Conservation (phyloP, 2,329 filamentous ascomycete species). For the Aspergillus pseudoglaucus region DNA sequence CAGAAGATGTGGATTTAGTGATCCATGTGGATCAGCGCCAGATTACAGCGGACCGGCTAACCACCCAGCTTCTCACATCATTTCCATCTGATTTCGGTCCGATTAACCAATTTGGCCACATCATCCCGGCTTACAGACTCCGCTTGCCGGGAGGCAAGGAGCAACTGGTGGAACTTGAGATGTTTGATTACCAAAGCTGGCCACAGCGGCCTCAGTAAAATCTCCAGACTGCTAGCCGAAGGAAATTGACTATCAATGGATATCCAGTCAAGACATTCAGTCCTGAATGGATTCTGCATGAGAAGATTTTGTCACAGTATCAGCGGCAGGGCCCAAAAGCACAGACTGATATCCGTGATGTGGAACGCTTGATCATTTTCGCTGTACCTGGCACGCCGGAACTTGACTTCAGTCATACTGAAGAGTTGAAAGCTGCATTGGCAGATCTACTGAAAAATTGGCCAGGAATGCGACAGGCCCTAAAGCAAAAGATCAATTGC, state of each 20-base stretch:
- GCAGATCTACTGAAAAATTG: slow-evolving; percentile 9
- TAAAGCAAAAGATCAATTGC: slow-evolving; percentile 15
- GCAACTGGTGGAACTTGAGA: background rate
- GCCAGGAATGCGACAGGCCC: slow-evolving; percentile 6
- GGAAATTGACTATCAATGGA: slow-evolving; percentile 7
- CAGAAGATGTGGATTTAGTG: background rate
- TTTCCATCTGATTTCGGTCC: background rate
- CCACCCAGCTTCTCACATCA: background rate
- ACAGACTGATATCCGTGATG: slow-evolving; percentile 9
- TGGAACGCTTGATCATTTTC: slow-evolving; percentile 1
- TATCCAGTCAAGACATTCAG: slow-evolving; percentile 9
- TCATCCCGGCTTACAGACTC: background rate
- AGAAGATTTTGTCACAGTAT: slow-evolving; percentile 15
- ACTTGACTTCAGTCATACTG: slow-evolving; percentile 13
- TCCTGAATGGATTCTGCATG: slow-evolving; percentile 14
- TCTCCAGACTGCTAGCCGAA: slow-evolving; percentile 5
- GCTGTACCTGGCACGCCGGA: slow-evolving; percentile 4
- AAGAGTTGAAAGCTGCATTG: slow-evolving; percentile 10
- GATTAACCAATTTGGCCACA: background rate
- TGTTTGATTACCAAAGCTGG: slow-evolving; percentile 4
- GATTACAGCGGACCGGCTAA: background rate
- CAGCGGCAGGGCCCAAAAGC: slow-evolving; percentile 12
- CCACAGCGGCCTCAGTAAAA: slow-evolving; percentile 14
- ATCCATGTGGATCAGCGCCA: background rate
- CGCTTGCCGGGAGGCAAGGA: background rate